Conservation (phyloP, 768 basidiomycete species). For the Pleurotus pulmonarius region DNA sequence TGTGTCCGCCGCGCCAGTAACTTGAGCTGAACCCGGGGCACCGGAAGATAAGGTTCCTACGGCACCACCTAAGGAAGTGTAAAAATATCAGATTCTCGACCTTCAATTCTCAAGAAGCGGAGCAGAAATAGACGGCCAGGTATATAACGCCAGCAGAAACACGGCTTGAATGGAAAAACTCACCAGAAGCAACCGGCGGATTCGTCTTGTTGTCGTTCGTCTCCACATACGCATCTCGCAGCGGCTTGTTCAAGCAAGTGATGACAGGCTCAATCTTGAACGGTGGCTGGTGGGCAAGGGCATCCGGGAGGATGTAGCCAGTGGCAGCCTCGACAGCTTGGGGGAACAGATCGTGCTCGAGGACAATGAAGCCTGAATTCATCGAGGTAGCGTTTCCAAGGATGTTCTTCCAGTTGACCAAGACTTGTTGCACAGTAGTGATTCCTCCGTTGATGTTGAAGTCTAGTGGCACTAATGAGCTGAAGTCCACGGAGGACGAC, state of each 20-base stretch:
- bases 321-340: conserved; percentile 81
- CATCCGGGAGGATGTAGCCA: conserved; percentile 81
- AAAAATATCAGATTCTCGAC: conserved; percentile 35
- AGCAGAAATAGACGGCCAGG: neutral
- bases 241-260: conserved; percentile 53
- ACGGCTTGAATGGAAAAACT: conserved; percentile 1
- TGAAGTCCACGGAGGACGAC: no score
- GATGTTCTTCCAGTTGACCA: conserved; percentile 71
- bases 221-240: conserved; percentile 74
- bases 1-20: conserved; percentile 15
- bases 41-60: conserved; percentile 24
- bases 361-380: conserved; percentile 76
- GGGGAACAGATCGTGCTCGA: conserved; percentile 83
- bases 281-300: conserved; percentile 57
- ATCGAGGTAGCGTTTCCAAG: conserved; percentile 54
- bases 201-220: conserved; percentile 69
- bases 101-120: conserved; percentile 20
- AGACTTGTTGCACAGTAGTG: conserved; percentile 50
- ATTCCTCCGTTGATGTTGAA: conserved; percentile 76
- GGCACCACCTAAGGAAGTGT: conserved; percentile 29
- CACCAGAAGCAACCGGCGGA: conserved; percentile 34
- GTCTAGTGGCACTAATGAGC: conserved; percentile 35
- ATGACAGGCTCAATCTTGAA: conserved; percentile 73
- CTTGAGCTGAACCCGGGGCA: conserved; percentile 27
- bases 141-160: neutral